Percentiles rank a stretch among this genome's conserved stretches.
phyloP scores from a whole-genome alignment of 2,329 filamentous ascomycete species.

The Cladosporium sphaerospermum region DNA sequence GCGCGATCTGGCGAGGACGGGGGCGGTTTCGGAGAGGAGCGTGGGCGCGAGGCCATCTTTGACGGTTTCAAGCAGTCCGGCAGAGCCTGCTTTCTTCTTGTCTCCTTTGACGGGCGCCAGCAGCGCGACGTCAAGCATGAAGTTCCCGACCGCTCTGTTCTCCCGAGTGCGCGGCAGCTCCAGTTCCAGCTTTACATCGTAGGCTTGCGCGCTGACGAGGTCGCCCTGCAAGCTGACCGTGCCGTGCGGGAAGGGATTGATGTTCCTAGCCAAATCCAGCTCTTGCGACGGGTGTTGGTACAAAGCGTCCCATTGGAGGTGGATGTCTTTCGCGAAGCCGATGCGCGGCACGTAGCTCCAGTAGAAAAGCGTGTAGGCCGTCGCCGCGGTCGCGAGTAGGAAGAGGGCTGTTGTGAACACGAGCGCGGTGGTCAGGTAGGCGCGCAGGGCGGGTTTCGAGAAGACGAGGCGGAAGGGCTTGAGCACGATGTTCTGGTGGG shows the following conservation, averaged over 20 bases:
- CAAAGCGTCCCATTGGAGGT: slow-evolving; percentile 59
- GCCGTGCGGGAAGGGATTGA: slow-evolving; percentile 44
- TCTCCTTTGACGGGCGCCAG: slow-evolving; percentile 33
- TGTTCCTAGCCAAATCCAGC: background rate
- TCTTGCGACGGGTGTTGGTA: slow-evolving; percentile 11
- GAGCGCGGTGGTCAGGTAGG: slow-evolving; percentile 57
- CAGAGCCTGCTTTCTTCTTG: background rate
- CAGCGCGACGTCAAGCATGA: slow-evolving; percentile 81
- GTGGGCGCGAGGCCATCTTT: slow-evolving; percentile 13
- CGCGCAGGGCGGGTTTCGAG: slow-evolving; percentile 57
- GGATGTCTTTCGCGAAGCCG: slow-evolving; percentile 54
- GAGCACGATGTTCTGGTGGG: slow-evolving; percentile 45
- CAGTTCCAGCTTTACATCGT: slow-evolving; percentile 74
- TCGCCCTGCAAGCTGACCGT: slow-evolving; percentile 40
- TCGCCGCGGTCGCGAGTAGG: slow-evolving; percentile 52
- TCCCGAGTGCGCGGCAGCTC: slow-evolving; percentile 68
- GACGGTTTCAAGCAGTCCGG: background rate
- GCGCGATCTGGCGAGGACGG: slow-evolving; percentile 45
- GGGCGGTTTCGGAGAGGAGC: background rate
- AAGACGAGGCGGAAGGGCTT: slow-evolving; percentile 49
- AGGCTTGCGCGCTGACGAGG: slow-evolving; percentile 67
- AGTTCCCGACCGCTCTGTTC: slow-evolving; percentile 78
- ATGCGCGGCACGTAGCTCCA: slow-evolving; percentile 61
- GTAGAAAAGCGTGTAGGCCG: slow-evolving; percentile 64
- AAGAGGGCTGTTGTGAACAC: slow-evolving; percentile 47